A percentile compares a stretch with the other conserved stretches of the same genome.
Evolutionary conservation across 371 early-diverging fungal species (phyloP).

Genomic region (Coemansia sp.): DNA sequence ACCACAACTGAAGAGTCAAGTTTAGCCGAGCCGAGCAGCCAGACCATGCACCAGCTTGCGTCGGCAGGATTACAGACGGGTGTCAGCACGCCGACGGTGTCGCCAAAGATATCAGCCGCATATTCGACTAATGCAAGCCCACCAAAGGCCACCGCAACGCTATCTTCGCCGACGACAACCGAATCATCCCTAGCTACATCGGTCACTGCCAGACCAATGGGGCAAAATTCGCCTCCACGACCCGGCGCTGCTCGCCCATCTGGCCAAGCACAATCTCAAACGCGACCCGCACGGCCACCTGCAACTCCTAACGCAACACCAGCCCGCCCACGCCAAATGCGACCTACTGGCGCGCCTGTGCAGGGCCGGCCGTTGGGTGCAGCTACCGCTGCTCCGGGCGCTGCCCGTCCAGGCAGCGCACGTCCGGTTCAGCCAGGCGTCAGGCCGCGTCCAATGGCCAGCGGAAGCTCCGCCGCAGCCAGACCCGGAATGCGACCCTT

Average conservation of each 20-base stretch:
- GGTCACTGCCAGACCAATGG: neutral
- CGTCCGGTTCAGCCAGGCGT: slow-evolving; percentile 8
- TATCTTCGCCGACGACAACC: neutral
- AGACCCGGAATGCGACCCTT: slow-evolving; percentile 20
- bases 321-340: slow-evolving; percentile 10
- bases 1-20: neutral
- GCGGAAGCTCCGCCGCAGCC: neutral
- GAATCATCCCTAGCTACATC: neutral
- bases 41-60: no score
- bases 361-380: slow-evolving; percentile 6
- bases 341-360: slow-evolving; percentile 2
- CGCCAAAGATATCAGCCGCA: no score
- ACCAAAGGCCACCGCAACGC: neutral
- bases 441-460: slow-evolving; percentile 22
- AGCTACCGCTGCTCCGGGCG: neutral
- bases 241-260: slow-evolving; percentile 2
- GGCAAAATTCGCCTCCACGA: slow-evolving; percentile 2
- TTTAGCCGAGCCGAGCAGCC: no score
- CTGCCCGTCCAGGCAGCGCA: neutral
- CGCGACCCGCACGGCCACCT: neutral
- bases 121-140: neutral
- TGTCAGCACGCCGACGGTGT: no score
- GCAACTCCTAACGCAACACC: neutral
- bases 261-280: neutral
- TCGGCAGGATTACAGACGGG: no score